Conservation (phyloP, 768 basidiomycete genomes). For the Mycena maculata region DNA sequence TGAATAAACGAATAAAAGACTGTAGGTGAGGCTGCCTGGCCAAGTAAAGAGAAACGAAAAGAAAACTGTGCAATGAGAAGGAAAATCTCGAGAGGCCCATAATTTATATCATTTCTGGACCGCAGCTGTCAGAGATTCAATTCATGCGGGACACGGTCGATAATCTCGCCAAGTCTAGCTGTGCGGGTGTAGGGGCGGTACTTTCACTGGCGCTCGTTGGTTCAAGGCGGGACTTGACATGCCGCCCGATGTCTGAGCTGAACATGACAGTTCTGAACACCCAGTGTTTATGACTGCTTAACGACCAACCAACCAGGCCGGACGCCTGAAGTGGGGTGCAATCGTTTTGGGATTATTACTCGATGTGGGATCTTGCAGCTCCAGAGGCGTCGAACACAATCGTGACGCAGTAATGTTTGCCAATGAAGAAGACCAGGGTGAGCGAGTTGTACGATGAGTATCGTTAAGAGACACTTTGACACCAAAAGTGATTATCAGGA, state of each 20-base stretch:
- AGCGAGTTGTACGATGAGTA: too few species aligned
- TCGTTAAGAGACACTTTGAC: constrained; percentile 21
- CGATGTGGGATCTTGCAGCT: too few species aligned
- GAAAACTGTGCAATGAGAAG: constrained; percentile 31
- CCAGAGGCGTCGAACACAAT: too few species aligned
- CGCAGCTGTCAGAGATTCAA: constrained; percentile 20
- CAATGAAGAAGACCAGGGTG: too few species aligned
- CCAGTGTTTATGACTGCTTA: constrained; percentile 10
- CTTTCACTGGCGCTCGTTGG: background rate
- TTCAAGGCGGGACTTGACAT: constrained; percentile 24
- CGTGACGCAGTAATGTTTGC: too few species aligned
- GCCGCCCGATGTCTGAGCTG: constrained; percentile 30
- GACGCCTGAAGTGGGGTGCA: too few species aligned
- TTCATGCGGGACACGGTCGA: constrained; percentile 13
- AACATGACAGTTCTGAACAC: constrained; percentile 25
- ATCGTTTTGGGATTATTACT: too few species aligned
- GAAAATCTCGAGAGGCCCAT: background rate
- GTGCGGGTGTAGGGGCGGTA: background rate
- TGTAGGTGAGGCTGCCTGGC: constrained; percentile 54
- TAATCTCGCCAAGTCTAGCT: constrained; percentile 31
- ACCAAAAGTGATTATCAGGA: constrained; percentile 24
- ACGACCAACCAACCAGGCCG: constrained; percentile 29
- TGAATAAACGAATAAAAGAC: constrained; percentile 46
- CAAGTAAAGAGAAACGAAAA: constrained; percentile 42
- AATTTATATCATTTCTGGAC: constrained; percentile 36